Evolutionary conservation across 345 rosid genomes (phyloP).

Genomic region (Triadica sebifera): DNA sequence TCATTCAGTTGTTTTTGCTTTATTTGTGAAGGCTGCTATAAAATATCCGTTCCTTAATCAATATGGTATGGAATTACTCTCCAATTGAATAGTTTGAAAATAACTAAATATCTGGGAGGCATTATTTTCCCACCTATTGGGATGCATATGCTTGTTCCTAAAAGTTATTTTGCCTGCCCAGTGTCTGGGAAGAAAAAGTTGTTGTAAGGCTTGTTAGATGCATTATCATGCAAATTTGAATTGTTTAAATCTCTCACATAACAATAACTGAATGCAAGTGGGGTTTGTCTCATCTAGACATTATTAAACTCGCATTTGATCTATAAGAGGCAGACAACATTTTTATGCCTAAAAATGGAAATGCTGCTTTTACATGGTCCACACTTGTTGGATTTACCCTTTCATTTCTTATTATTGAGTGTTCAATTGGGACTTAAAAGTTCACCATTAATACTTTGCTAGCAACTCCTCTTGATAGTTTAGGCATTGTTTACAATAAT

Average conservation of each 20-base stretch:
- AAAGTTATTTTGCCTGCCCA: not conserved
- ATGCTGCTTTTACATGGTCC: not conserved
- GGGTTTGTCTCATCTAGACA: conserved; percentile 1
- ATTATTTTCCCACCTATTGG: not conserved
- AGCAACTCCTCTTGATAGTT: not conserved
- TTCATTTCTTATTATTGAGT: not conserved
- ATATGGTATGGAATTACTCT: not conserved
- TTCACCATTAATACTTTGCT: not conserved
- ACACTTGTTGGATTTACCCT: not conserved
- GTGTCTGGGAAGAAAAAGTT: too few species aligned
- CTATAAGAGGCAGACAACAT: not conserved
- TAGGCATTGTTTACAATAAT: not conserved
- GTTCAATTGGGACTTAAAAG: not conserved
- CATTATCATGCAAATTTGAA: not conserved
- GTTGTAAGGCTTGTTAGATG: not conserved
- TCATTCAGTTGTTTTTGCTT: conserved; percentile 9
- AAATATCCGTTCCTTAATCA: not conserved
- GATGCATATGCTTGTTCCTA: not conserved
- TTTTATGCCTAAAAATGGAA: not conserved
- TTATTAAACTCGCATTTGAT: not conserved
- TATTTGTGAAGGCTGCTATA: not conserved
- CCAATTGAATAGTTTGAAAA: not conserved
- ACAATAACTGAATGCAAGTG: conserved; percentile 9
- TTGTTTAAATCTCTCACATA: not conserved
- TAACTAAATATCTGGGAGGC: not conserved